phyloP scores from a whole-genome alignment of 139 green algal species.

The Chlorella sp. region DNA sequence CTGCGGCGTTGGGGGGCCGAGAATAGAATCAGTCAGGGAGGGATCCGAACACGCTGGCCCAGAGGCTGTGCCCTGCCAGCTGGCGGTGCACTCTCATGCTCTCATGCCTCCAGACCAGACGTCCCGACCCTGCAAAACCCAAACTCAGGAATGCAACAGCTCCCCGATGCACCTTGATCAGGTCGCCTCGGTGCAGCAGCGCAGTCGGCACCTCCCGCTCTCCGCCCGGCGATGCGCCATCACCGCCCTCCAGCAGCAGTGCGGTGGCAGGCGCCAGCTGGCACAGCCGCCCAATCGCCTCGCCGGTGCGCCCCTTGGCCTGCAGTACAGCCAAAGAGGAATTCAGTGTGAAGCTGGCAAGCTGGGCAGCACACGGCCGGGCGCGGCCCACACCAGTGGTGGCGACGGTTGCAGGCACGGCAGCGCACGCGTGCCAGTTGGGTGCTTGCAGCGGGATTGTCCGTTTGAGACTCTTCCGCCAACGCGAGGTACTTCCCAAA shows the following conservation, averaged over 20 bases:
- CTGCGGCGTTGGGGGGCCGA: constrained; percentile 26
- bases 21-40: not conserved
- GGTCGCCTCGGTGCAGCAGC: constrained; percentile 90
- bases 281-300: constrained; percentile 84
- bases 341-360: not conserved
- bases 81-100: not conserved
- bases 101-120: no score
- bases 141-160: no score
- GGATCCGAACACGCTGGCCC: not conserved
- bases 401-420: not conserved
- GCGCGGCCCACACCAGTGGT: not conserved
- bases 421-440: no score
- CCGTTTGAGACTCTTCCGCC: no score
- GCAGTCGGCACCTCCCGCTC: constrained; percentile 72
- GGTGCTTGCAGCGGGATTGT: no score
- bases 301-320: constrained; percentile 81
- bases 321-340: not conserved
- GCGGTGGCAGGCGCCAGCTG: constrained; percentile 79
- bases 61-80: not conserved
- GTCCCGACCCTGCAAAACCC: no score
- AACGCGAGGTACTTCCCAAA: no score
- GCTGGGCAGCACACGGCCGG: not conserved
- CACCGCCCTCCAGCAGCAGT: constrained; percentile 66
- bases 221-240: constrained; percentile 40
- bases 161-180: constrained; percentile 76